Evolutionary conservation across 1,284 basidiomycete species (phyloP), one percentile per base, ranked within the genome.

Genomic region (Ustilago trichophora): DNA sequence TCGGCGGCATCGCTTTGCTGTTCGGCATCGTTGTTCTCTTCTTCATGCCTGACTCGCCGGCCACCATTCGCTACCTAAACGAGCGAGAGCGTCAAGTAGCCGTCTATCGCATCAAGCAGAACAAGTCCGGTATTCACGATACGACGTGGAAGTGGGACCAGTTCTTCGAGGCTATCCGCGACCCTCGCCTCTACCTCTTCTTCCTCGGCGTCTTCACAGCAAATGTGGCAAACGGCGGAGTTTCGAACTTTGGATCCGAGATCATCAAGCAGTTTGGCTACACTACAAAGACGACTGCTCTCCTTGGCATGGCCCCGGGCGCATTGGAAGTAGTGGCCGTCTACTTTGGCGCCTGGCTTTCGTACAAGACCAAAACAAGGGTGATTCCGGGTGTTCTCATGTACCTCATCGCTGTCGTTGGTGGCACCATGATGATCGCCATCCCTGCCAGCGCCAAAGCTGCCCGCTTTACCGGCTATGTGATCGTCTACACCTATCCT

Each of bases 61-160:
- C 64, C 1, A 71, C 60, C 5, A 64, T 69, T 10, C 42, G 54
- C 1, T 67, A 69, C 43, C 86, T 83, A 65, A 83, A 83, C 24
- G 76, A 82, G 19, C 83, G 86, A 54, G 85, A 87, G 66, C 82
- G 85, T 26, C 65, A 85, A n/a, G 83, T 86, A 16, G 85, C 87
- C 42, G 84, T 86, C 19, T 85, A 86, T 72, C 83, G 86, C n/a
- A 85, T 87, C 9, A 78, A 85, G 36, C 83, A 84, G 68, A 87
- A 87, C 72, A 76, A 82, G 72, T 83, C 82, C 0, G 86, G 86
- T 11, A 84, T 87, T 26, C 85, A 87, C 75, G 86, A 87, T 75
- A 84, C 82, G 58, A 81, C 83, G 45, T 87, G 86, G 80, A 87
- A 87, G 81, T 77, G 64, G 75, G 80, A 85, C 45, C 85, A 85